phyloP scores from a whole-genome alignment of 768 basidiomycete genomes.

The Russula sp. region DNA sequence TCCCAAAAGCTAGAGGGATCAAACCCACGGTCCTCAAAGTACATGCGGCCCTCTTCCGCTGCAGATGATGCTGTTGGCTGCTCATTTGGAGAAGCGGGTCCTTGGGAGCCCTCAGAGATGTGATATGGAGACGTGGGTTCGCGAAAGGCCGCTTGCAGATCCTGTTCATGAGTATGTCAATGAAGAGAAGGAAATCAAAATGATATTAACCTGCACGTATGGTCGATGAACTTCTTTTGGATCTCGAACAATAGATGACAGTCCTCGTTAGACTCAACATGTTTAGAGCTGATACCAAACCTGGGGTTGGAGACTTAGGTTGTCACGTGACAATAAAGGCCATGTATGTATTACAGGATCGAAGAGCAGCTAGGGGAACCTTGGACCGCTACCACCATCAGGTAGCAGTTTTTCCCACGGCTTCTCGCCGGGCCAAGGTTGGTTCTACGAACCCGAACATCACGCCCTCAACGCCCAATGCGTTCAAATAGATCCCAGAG shows the following conservation, averaged over 20 bases:
- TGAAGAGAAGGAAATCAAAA: background rate
- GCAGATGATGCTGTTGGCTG: slow-evolving; percentile 16
- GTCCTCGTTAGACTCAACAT: background rate
- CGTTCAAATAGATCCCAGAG: too few species aligned
- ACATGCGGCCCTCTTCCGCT: slow-evolving; percentile 35
- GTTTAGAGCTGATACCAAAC: too few species aligned
- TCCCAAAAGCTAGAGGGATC: slow-evolving; percentile 69
- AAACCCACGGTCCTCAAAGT: slow-evolving; percentile 43
- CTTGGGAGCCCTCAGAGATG: slow-evolving; percentile 49
- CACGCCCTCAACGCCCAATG: too few species aligned
- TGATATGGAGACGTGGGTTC: slow-evolving; percentile 62
- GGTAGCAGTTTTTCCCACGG: too few species aligned
- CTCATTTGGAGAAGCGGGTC: slow-evolving; percentile 54
- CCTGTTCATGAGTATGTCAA: slow-evolving; percentile 30
- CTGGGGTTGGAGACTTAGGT: too few species aligned
- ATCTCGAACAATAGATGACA: background rate
- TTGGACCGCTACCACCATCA: too few species aligned
- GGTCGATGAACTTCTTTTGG: background rate
- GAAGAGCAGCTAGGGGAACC: too few species aligned
- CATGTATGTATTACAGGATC: background rate
- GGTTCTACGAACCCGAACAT: too few species aligned
- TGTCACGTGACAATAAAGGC: background rate
- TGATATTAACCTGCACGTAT: slow-evolving; percentile 15
- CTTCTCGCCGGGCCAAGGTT: too few species aligned
- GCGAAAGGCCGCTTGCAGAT: slow-evolving; percentile 53